A percentile compares a stretch with the other conserved stretches of the same genome.
Conservation (phyloP, 202 grass and related monocot genomes). For the Zizania palustris region DNA sequence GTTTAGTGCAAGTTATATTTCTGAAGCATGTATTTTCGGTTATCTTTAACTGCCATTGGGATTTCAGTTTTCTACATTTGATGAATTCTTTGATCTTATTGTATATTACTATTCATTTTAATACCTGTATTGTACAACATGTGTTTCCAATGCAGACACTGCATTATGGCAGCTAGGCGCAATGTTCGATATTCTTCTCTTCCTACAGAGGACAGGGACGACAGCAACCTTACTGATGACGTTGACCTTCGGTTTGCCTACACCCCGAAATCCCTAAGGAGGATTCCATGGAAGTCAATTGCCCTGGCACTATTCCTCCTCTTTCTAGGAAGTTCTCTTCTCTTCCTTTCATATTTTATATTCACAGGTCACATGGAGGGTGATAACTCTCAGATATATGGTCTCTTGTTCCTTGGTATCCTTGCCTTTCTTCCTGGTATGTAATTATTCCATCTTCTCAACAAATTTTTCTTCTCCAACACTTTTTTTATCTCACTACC, state of each 20-base stretch:
- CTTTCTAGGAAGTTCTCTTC: conserved; percentile 63
- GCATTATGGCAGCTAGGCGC: conserved; percentile 68
- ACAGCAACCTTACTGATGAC: conserved; percentile 26
- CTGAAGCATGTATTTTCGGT: no score
- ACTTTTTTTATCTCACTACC: no score
- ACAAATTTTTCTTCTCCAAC: no score
- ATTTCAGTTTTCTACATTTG: not conserved
- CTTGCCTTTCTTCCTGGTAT: conserved; percentile 95
- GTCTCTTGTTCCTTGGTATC: conserved; percentile 79
- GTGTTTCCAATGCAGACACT: conserved; percentile 22
- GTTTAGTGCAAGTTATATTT: no score
- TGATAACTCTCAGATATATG: conserved; percentile 78
- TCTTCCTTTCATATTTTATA: conserved; percentile 86
- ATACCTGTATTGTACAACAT: not conserved
- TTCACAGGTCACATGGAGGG: conserved; percentile 90
- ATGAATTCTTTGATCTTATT: not conserved
- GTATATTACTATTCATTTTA: not conserved
- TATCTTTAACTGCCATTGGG: not conserved
- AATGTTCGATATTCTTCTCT: conserved; percentile 66
- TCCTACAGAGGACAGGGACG: conserved; percentile 51
- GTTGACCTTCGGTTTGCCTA: conserved; percentile 79
- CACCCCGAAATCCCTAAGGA: conserved; percentile 69
- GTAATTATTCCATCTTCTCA: not conserved
- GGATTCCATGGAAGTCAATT: conserved; percentile 92
- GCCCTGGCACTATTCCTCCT: conserved; percentile 89